Evolutionary conservation across 2,329 filamentous ascomycete genomes (phyloP), one percentile per base, ranked within the genome.

Genomic region (Fusarium penzigii): DNA sequence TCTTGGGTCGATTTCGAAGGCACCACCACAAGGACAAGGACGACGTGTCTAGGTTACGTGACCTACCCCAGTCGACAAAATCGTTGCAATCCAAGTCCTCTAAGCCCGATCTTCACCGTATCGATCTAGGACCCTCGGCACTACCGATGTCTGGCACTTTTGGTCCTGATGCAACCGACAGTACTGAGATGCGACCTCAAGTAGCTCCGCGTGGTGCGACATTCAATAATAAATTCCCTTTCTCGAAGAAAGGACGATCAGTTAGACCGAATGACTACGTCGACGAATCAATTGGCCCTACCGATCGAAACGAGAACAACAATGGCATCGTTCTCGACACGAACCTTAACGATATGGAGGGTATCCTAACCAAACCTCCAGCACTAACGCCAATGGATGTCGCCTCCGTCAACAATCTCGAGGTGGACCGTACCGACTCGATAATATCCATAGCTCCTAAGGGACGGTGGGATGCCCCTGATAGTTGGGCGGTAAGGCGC

Each of bases 401-500:
- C 59, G 72, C 76, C 57, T 78, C 79, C 50, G 71, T 80, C 52
- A 74, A 70, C 25, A 70, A 69, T 16, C 57, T 74, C 29, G 78
- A 81, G 36, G 68, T 71, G 29, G 78, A 82, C 20, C 72, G 67
- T 42, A 61, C 65, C 25, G 69, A 71, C 39, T 69, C 69, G 16
- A 54, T 68, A 20, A 55, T 64, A 29, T 71, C 70, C 16, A 63
- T 63, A 29, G 51, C 65, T 2, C 73, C 74, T 3, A 77, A 77
- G 49, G 85, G 86, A 2, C 84, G 84, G 4, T 99, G 93, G 93
- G 90, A 95, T 70, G 92, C 92, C 4, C 93, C 94, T 1, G 93
- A 97, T 70, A 97, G 92, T 69, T 99, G 94, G 94, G 92, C 90
- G 46, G 93, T 97, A 25, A 90, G 89, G 61, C 86, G 85, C 54